Base-by-base conservation (phyloP, 257 asterid species). In the Knoxia roxburghii region DNA sequence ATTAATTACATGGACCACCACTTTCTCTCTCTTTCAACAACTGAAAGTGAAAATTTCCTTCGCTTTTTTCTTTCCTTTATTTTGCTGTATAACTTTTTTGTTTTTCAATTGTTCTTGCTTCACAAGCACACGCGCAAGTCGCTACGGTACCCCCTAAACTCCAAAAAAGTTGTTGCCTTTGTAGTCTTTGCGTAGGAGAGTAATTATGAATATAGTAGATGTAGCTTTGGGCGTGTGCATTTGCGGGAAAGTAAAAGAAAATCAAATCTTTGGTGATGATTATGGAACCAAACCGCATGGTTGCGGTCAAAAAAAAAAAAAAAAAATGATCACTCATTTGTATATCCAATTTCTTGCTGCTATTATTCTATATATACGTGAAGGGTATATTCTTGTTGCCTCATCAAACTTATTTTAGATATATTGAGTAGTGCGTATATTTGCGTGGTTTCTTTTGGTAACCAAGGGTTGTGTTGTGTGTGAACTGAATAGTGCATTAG, bases 111-210 rank as follows among this genome's bases (percentile, higher is more conserved):
- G n/a, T n/a, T 32, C 70, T 72, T 72, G 52, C 5, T 27, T 23
- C 61, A 46, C 76, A 65, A 64, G 76, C 62, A 45, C 67, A 55
- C 76, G 57, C 70, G 56, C 75, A 17, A 58, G 1, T 40, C 50
- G 17, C 6, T 32, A 65, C 72, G 77, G n/a, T n/a, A n/a, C n/a
- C 76, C 69, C 76, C 69, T 23, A 48, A 33, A 3, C 15, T 24
- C 18, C 41, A n/a, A 23, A 45, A 61, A 61, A 51, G 54, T 35
- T 7, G 37, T 41, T 6, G 20, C 13, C 29, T 61, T 24, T 62
- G 17, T 35, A 21, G 26, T 27, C 6, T 26, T 17, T 18, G 2
- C 13, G 5, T 48, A 17, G 0, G 2, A 0, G 17, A 43, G 17
- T 55, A 32, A 58, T 57, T 43, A 43, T 27, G 23, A 37, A 11